A percentile compares a stretch with the other conserved stretches of the same genome.
These are phyloP conservation scores for Wallacemonas collosoma DNA, from an alignment of 208 protist genomes.

Conservation along the genomic window DNA sequence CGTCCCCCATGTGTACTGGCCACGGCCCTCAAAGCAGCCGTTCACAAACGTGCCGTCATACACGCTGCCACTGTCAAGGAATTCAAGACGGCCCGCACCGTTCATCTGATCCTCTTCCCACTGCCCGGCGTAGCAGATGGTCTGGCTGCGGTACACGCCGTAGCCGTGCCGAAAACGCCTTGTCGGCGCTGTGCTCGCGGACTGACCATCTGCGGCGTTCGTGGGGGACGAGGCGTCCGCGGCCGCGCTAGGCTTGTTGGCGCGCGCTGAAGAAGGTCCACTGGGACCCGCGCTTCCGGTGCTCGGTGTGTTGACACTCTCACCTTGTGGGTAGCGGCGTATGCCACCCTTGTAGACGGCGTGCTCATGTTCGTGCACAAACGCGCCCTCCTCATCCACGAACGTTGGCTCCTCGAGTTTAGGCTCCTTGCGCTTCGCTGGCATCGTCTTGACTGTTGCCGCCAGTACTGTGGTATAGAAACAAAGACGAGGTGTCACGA, in stretches of 20 bases:
- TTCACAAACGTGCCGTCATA: slow-evolving; percentile 67
- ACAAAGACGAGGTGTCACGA: too few species aligned
- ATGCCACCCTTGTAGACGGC: slow-evolving; percentile 69
- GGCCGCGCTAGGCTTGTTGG: slow-evolving; percentile 7
- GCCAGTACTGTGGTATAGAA: not conserved
- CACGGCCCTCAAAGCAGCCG: slow-evolving; percentile 74
- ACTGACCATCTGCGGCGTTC: not conserved
- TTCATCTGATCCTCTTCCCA: slow-evolving; percentile 89
- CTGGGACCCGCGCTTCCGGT: not conserved
- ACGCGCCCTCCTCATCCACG: slow-evolving; percentile 72
- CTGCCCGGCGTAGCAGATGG: slow-evolving; percentile 77
- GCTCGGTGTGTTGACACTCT: not conserved
- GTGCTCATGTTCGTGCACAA: slow-evolving; percentile 63
- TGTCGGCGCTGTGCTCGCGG: slow-evolving; percentile 10
- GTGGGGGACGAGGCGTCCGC: not conserved
- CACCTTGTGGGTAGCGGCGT: slow-evolving; percentile 38
- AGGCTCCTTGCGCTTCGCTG: slow-evolving; percentile 71
- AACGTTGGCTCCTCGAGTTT: slow-evolving; percentile 79
- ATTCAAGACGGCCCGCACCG: slow-evolving; percentile 64
- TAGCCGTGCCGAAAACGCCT: slow-evolving; percentile 59
- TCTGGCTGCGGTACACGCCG: slow-evolving; percentile 68
- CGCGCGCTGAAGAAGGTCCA: slow-evolving; percentile 5
- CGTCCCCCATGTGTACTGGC: slow-evolving; percentile 68
- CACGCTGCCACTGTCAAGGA: slow-evolving; percentile 47
- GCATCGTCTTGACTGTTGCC: slow-evolving; percentile 35